Base-by-base conservation (phyloP, 2,329 filamentous ascomycete genomes). In the Botryotinia narcissicola region DNA sequence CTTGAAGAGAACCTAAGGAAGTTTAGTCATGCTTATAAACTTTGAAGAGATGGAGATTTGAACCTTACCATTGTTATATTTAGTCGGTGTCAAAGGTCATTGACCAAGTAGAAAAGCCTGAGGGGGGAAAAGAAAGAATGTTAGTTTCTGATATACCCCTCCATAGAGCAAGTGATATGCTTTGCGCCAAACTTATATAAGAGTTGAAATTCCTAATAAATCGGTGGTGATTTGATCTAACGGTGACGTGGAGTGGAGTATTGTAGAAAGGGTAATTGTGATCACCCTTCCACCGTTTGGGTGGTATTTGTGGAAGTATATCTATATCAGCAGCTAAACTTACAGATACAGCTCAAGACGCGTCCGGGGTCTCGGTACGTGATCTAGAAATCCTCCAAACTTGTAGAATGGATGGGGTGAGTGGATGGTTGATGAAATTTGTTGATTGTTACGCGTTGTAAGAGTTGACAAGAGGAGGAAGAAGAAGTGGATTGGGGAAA, bases 1-100 rank as follows among this genome's bases (percentile, higher is more conserved):
- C 86, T 98, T 98, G 84, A 93, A 98, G 77, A 97, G 88, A 79
- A 99, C 95, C 95, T 98, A 70, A 70, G 16, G 44, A 57, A 18
- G 8, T 44, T 78, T 70, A 75, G 72, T 75, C 57, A 75, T 63
- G 59, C 42, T 69, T 57, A 44, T 70, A 16, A 25, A 25, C 35
- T n/a, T 46, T 7, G 37, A 44, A 44, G 25, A 44, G 64, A 69
- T 62, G 37, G 9, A 42, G 44, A 63, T 51, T 54, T 29, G n/a
- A 25, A 29, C 51, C 74, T 48, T 75, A 80, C 80, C 80, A 81
- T 81, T 48, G 69, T 78, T 75, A 67, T 72, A 70, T 59, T 73
- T 74, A 59, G 67, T 72, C 68, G 70, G 72, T 48, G 70, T 72
- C 74, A 70, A 64, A 76, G 62, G 64, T 59, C 64, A 51, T 67